These are phyloP conservation scores for Verticillium zaregamsianum DNA, from an alignment of 2,329 filamentous ascomycete species.

Conservation along the genomic window DNA sequence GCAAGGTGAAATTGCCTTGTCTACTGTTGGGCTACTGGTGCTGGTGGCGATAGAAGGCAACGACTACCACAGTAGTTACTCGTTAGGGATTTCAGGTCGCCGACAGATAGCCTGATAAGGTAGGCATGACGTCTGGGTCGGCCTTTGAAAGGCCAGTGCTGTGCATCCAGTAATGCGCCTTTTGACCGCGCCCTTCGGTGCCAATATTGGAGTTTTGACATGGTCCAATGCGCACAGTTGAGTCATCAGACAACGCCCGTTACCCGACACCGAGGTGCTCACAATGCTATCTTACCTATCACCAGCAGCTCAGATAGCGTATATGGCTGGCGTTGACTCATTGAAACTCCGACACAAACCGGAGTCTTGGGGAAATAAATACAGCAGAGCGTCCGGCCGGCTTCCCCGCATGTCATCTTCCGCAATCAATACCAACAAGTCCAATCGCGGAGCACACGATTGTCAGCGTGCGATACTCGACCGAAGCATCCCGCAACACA, in stretches of 20 bases:
- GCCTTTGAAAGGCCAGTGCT: too few relatives aligned
- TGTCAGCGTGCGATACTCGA: not conserved
- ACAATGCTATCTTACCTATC: not conserved
- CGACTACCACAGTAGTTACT: too few relatives aligned
- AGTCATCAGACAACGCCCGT: not conserved
- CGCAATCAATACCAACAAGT: not conserved
- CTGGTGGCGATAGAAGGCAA: too few relatives aligned
- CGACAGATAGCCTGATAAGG: too few relatives aligned
- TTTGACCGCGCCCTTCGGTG: not conserved
- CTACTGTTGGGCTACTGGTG: too few relatives aligned
- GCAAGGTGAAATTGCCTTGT: too few relatives aligned
- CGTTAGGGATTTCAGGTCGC: too few relatives aligned
- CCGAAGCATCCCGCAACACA: not conserved
- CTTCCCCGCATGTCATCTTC: not conserved
- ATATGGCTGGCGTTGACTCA: not conserved
- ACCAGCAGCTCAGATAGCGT: not conserved
- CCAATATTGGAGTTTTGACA: not conserved
- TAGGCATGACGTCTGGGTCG: too few relatives aligned
- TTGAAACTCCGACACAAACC: not conserved
- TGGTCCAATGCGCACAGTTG: not conserved
- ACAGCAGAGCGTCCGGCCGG: not conserved
- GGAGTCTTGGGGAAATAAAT: not conserved
- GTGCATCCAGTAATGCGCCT: too few relatives aligned
- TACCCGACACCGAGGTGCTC: not conserved
- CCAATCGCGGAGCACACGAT: not conserved